These are phyloP conservation scores for Fragaria nilgerrensis DNA, from an alignment of 306 rosid species.

Conservation along the genomic window DNA sequence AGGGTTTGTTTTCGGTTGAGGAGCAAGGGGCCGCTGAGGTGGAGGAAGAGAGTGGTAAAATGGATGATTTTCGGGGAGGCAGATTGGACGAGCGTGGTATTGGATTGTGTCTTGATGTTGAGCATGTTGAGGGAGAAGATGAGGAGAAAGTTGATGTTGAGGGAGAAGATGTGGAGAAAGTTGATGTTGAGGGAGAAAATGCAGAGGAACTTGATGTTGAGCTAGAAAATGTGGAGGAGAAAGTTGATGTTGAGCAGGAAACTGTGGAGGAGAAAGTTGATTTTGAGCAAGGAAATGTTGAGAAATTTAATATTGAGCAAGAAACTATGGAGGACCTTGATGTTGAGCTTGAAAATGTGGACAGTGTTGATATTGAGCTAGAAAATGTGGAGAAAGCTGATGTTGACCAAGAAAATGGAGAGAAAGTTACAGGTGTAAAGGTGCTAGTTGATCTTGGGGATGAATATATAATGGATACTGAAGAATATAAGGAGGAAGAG, in stretches of 20 bases:
- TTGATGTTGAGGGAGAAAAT: background rate
- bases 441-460: constrained; percentile 12
- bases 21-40: background rate
- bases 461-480: constrained; percentile 42
- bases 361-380: background rate
- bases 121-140: background rate
- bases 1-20: constrained; percentile 31
- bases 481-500: constrained; percentile 48
- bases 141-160: background rate
- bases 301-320: background rate
- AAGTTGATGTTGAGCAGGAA: background rate
- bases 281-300: background rate
- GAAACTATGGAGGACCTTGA: background rate
- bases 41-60: background rate
- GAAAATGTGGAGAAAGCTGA: constrained; percentile 20
- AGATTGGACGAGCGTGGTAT: constrained; percentile 53
- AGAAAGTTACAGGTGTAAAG: background rate
- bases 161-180: background rate
- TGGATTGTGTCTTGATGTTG: background rate
- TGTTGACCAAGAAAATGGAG: background rate
- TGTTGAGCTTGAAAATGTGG: background rate
- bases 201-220: constrained; percentile 10
- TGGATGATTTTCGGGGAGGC: constrained; percentile 29
- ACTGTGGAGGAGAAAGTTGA: background rate
- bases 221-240: background rate